A percentile compares a stretch with the other conserved stretches of the same genome.
phyloP scores from a whole-genome alignment of 2,329 filamentous ascomycete species.

The Xylaria polymorpha region DNA sequence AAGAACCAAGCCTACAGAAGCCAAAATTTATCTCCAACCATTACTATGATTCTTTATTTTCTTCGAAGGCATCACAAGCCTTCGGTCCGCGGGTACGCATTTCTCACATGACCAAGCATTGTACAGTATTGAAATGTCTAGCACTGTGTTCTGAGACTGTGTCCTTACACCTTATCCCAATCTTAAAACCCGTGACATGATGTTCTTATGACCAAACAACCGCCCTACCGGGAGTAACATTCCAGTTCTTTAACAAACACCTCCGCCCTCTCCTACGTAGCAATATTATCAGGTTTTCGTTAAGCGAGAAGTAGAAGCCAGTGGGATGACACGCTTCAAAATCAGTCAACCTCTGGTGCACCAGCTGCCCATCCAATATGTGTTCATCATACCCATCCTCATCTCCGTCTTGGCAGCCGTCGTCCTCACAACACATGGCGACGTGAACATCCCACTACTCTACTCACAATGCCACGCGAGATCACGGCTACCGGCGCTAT shows the following conservation, averaged over 20 bases:
- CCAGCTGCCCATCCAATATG: slow-evolving; percentile 63
- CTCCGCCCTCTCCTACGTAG: neutral
- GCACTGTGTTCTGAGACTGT: slow-evolving; percentile 12
- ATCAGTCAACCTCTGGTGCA: slow-evolving; percentile 60
- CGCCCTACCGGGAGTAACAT: neutral
- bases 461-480: slow-evolving; percentile 65
- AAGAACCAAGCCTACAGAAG: slow-evolving; percentile 21
- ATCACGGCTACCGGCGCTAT: slow-evolving; percentile 58
- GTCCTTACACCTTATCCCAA: neutral
- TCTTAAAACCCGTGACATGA: slow-evolving; percentile 11
- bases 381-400: slow-evolving; percentile 62
- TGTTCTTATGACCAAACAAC: slow-evolving; percentile 5
- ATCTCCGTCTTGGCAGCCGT: slow-evolving; percentile 57
- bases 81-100: neutral
- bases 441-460: slow-evolving; percentile 64
- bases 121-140: slow-evolving; percentile 1
- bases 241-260: neutral
- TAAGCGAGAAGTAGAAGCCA: neutral
- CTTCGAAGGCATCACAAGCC: neutral
- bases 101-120: slow-evolving; percentile 1
- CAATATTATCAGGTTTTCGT: neutral
- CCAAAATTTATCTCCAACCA: neutral
- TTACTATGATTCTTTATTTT: no score
- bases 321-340: slow-evolving; percentile 34
- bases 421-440: slow-evolving; percentile 59